Evolutionary conservation across 164 flowering plant genomes (phyloP).

Genomic region (Echeveria elegans): DNA sequence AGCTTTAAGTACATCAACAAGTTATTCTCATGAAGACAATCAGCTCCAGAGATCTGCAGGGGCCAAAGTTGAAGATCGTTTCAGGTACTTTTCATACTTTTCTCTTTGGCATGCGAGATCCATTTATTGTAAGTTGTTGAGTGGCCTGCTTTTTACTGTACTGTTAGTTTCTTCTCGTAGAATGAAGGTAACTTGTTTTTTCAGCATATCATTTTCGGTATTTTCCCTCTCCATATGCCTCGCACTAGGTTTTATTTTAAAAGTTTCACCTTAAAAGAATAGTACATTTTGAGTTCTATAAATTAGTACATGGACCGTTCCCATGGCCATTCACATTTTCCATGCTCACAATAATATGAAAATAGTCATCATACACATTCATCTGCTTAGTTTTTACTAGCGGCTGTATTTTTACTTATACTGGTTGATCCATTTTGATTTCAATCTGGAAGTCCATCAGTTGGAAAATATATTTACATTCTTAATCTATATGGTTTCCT

Average conservation of each 20-base stretch:
- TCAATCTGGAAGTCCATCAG: background rate
- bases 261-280: no score
- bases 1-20: background rate
- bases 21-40: slow-evolving; percentile 14
- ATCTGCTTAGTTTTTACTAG: no score
- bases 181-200: no score
- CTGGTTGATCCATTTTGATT: background rate
- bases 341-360: no score
- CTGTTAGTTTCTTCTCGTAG: background rate
- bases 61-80: slow-evolving; percentile 44
- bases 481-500: background rate
- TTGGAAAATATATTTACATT: background rate
- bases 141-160: background rate
- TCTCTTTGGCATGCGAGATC: background rate
- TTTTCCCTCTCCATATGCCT: no score
- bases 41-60: slow-evolving; percentile 26
- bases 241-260: no score
- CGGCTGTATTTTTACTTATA: background rate
- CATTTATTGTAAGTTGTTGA: background rate
- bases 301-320: no score
- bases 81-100: slow-evolving; percentile 41
- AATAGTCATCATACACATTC: no score
- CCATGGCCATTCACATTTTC: no score
- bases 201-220: no score
- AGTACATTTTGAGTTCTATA: no score